Evolutionary conservation across 257 asterid species (phyloP), one percentile per base, ranked within the genome.

Genomic region (Cynanchum wilfordii): DNA sequence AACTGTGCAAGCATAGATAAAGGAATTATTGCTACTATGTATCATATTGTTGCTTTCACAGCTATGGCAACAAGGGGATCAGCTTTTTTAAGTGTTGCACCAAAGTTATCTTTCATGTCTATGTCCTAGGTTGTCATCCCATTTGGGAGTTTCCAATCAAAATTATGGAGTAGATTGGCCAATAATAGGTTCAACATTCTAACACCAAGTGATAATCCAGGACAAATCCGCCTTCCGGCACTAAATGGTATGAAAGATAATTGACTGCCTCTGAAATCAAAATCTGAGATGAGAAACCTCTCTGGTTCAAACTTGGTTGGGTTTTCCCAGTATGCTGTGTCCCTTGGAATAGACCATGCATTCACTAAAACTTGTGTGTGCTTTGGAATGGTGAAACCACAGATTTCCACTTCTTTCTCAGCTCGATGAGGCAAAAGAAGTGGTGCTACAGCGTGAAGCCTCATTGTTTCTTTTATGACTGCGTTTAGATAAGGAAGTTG

Each of bases 401-500:
- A 24, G 45, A 82, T 30, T 52, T 82, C 69, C 6, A 75, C 78
- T 3, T 78, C 80, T 38, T 50, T 25, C 69, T 78, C 80, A 16
- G 85, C 73, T 6, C 56, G 76, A 66, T 78, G 82, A 45, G 82
- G 81, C 24, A 80, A 22, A 44, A 82, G 81, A 59, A 79, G 72
- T 4, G 83, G 83, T 25, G 80, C 73, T 0, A 73, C 64, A 0
- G 78, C 76, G 70, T 81, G 85, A 19, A 81, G 77, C 73, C 85
- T 68, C 80, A 82, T 68, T 11, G 85, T 25, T 69, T 82, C 85
- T 76, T 82, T 82, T 72, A 78, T 64, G 45, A 82, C 71, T 4
- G 85, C 83, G 3, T 70, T 67, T 17, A 82, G n/a, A 44, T 55
- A 78, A 25, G 80, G 75, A 17, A 82, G 80, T 20, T 65, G 75